Conservation (phyloP, 176 grass and related monocot species). For the Aegilops tauschii region DNA sequence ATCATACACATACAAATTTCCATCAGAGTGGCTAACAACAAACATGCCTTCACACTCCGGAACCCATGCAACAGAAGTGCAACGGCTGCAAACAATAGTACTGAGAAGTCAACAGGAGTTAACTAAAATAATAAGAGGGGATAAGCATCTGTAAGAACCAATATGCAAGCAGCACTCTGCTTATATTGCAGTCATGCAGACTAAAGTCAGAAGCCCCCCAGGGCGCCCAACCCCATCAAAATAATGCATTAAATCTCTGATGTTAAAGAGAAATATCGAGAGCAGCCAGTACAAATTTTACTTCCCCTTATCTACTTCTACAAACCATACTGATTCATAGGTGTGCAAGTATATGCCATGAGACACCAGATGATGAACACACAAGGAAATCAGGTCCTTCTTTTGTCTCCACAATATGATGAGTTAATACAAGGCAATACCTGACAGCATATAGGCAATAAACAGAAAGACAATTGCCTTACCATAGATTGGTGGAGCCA, state of each 20-base stretch:
- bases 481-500: slow-evolving; percentile 5
- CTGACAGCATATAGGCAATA: background rate
- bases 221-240: background rate
- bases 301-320: background rate
- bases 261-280: background rate
- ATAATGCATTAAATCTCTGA: background rate
- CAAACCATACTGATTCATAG: background rate
- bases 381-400: slow-evolving; percentile 10
- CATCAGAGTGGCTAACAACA: slow-evolving; percentile 87
- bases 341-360: background rate
- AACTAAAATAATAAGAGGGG: slow-evolving; percentile 8
- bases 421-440: background rate
- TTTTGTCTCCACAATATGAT: slow-evolving; percentile 4
- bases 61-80: slow-evolving; percentile 86
- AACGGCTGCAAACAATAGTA: slow-evolving; percentile 57
- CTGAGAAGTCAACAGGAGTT: background rate
- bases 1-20: slow-evolving; percentile 96
- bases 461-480: background rate
- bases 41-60: slow-evolving; percentile 77
- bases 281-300: slow-evolving; percentile 3
- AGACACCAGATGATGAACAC: background rate
- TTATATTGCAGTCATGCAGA: background rate
- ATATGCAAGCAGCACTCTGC: background rate
- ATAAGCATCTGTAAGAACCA: background rate
- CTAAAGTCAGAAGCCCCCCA: background rate